Percentiles rank a stretch among this genome's conserved stretches.
phyloP scores from a whole-genome alignment of 257 asterid species.

The Gentiana dahurica region DNA sequence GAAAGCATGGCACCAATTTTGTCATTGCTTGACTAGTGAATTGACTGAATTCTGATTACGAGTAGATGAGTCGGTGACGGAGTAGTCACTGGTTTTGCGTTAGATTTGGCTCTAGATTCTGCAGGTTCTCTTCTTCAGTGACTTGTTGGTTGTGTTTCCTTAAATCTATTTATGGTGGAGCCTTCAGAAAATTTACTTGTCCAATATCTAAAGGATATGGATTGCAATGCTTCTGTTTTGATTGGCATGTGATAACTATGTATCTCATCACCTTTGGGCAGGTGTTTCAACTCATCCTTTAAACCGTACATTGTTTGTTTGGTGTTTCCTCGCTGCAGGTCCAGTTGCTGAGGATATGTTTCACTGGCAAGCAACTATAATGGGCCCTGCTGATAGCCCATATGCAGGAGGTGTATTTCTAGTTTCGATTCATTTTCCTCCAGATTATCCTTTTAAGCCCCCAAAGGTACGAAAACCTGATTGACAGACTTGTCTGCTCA shows the following conservation, averaged over 20 bases:
- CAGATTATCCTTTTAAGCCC: conserved; percentile 48
- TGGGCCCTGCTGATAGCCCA: conserved; percentile 50
- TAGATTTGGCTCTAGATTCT: too few species aligned
- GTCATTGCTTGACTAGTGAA: too few species aligned
- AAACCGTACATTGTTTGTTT: neutral
- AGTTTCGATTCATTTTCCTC: conserved; percentile 47
- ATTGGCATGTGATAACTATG: neutral
- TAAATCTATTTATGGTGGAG: neutral
- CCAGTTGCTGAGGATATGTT: conserved; percentile 51
- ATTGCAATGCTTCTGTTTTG: neutral
- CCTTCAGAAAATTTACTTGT: too few species aligned
- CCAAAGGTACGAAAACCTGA: conserved; percentile 28
- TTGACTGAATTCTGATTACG: too few species aligned
- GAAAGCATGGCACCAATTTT: too few species aligned
- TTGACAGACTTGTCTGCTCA: too few species aligned
- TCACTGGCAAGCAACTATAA: conserved; percentile 47
- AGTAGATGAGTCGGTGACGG: too few species aligned
- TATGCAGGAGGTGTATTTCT: conserved; percentile 42
- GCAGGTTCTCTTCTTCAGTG: too few species aligned
- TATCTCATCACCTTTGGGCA: neutral
- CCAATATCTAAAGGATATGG: too few species aligned
- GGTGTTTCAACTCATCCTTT: neutral
- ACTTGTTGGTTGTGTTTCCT: neutral
- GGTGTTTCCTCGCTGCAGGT: conserved; percentile 13
- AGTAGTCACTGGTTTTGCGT: too few species aligned